Base-by-base conservation (phyloP, 371 early-diverging fungal species). In the Mucor racemosus region DNA sequence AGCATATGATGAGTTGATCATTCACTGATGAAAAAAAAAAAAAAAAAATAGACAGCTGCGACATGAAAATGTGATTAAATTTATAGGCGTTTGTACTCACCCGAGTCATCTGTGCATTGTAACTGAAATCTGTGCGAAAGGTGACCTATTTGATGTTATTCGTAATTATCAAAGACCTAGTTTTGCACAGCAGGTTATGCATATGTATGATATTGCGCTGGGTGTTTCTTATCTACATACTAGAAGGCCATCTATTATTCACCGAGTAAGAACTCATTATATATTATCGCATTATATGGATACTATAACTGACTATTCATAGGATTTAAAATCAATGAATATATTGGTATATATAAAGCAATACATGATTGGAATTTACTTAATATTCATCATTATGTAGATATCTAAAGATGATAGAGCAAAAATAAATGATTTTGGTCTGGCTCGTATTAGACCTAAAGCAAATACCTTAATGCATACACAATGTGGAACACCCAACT, bases 261-360 rank as follows among this genome's bases (percentile, higher is more conserved):
- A 81, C 57, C 65, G 81, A 57, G 80, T 77, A 74, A 68, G 70
- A 36, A 19, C 15, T 39, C 13, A 39, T 21, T 10, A 55, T 13
- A 5, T 14, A 13, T 33, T 33, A 10, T 44, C 44, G 33, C 11
- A 34, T 56, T 4, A 33, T 56, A 36, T 7, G 8, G n/a, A 34
- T 1, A 55, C 14, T 33, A 6, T 34, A 11, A 56, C n/a, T 17
- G 15, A 3, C n/a, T 17, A 14, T 11, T 15, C 2, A 35, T 50
- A 75, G 75, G 96, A 95, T 69, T 80, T 95, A 48, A 95, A 95
- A 76, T 94, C 95, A 13, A 90, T 91, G 89, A 96, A 92, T 63
- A 88, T 92, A 33, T 69, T 92, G 68, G 90, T 90, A 74, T 26
- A 56, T 14, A 33, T 11, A 10, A n/a, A 35, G 0, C 11, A 7